Conservation (phyloP, 176 grass and related monocot genomes). For the Aegilops bicornis region DNA sequence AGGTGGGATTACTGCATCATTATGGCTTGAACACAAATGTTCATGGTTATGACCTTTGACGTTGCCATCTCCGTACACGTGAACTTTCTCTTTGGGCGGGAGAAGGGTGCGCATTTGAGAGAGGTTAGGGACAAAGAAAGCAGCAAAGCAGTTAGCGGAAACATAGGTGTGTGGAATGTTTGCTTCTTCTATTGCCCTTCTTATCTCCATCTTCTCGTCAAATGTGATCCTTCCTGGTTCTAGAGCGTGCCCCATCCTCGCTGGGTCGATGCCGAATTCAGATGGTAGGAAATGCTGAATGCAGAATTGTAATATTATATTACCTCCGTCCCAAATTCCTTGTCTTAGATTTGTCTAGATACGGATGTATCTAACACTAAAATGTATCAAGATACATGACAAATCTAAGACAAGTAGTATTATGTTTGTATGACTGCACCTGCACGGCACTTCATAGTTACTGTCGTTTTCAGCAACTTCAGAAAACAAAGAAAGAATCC, state of each 20-base stretch:
- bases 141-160: conserved; percentile 48
- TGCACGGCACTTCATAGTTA: background rate
- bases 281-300: conserved; percentile 65
- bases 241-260: conserved; percentile 49
- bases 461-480: background rate
- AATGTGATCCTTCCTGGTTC: conserved; percentile 45
- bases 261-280: conserved; percentile 61
- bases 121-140: conserved; percentile 34
- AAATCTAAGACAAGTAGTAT: too few species aligned
- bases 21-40: background rate
- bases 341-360: too few species aligned
- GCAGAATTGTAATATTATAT: background rate
- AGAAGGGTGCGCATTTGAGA: conserved; percentile 42
- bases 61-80: conserved; percentile 45
- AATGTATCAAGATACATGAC: too few species aligned
- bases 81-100: conserved; percentile 52
- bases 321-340: too few species aligned
- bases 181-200: conserved; percentile 58
- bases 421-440: background rate
- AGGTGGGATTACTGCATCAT: background rate
- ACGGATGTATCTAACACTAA: too few species aligned
- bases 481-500: background rate
- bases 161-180: conserved; percentile 64
- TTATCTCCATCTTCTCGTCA: conserved; percentile 45
- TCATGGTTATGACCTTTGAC: conserved; percentile 34